Evolutionary conservation across 169 alveolate genomes (phyloP), one percentile per base, ranked within the genome.

Genomic region (Besnoitia besnoiti): DNA sequence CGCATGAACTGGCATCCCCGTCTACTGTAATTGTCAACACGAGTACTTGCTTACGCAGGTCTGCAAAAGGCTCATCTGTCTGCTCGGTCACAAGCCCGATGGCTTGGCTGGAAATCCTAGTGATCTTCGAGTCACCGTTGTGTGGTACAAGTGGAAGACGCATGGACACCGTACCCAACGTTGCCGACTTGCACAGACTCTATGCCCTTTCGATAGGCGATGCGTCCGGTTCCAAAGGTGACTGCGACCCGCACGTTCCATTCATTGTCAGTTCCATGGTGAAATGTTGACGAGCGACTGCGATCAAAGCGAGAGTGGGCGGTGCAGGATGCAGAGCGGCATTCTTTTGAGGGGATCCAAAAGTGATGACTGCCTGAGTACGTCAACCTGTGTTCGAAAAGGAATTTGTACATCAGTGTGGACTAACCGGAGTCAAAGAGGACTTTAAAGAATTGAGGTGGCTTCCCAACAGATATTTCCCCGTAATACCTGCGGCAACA

Each of bases 381-480:
- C 46, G 40, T 19, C 82, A n/a, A n/a, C n/a, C n/a, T n/a, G n/a
- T n/a, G n/a, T n/a, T n/a, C n/a, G n/a, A n/a, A 49, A 55, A 55
- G 12, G 30, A 19, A 55, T 55, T 5, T 16, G 12, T 21, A 19
- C 67, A 55, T 5, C 67, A 55, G 67, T 55, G n/a, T 0, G 24
- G 67, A 55, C 82, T 73, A 21, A 73, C 87, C 87, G 1, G 87
- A 4, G 40, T 77, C 87, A 77, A 77, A 77, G 40, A 77, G 33
- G 37, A 77, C 87, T 1, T 44, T 77, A 55, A 77, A 77, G n/a
- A 4, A 27, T 77, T 19, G 59, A 39, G 61, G 44, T 3, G 87
- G 87, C 37, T 2, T 77, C 14, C 87, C 87, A 37, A 77, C 59
- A 2, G 87, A 77, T 51, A 77, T 44, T 2, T 39, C 21, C 30